Evolutionary conservation across 352 stramenopile genomes (phyloP).

Genomic region (Halophytophthora batemanensis): DNA sequence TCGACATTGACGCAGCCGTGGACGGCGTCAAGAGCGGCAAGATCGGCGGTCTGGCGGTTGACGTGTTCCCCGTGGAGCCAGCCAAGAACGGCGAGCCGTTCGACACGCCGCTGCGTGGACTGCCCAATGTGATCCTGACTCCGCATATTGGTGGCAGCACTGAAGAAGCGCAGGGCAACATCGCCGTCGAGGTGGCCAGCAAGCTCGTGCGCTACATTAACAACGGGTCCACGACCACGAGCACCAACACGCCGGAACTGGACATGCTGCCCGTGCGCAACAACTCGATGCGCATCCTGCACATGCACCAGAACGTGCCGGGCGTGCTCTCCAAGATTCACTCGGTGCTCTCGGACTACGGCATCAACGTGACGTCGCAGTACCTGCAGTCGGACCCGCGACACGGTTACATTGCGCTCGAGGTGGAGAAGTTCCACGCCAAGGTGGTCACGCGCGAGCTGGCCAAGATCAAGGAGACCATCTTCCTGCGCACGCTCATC

Average conservation of each 20-base stretch:
- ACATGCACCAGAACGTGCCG: slow-evolving; percentile 86
- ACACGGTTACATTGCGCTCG: slow-evolving; percentile 80
- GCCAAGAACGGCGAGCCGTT: slow-evolving; percentile 81
- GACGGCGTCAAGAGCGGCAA: slow-evolving; percentile 87
- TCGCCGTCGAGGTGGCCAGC: slow-evolving; percentile 75
- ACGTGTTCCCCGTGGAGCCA: slow-evolving; percentile 90
- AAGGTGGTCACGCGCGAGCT: slow-evolving; percentile 79
- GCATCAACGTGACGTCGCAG: slow-evolving; percentile 85
- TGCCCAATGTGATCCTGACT: slow-evolving; percentile 93
- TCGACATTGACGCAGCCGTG: slow-evolving; percentile 92
- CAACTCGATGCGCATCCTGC: slow-evolving; percentile 82
- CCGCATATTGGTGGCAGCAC: slow-evolving; percentile 96
- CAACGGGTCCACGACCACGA: slow-evolving; percentile 74
- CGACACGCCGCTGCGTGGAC: slow-evolving; percentile 83
- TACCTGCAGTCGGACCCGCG: slow-evolving; percentile 80
- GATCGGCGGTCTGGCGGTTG: slow-evolving; percentile 77
- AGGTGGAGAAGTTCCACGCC: slow-evolving; percentile 80
- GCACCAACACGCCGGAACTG: slow-evolving; percentile 77
- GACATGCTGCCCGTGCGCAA: slow-evolving; percentile 71
- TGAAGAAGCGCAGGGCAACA: slow-evolving; percentile 94
- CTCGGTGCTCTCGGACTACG: slow-evolving; percentile 77
- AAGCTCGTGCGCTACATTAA: slow-evolving; percentile 85
- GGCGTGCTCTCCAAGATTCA: slow-evolving; percentile 87
- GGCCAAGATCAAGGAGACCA: slow-evolving; percentile 84
- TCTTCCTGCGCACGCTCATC: slow-evolving; percentile 76